These are phyloP conservation scores for Sporobolomyces pararoseus DNA, from an alignment of 768 basidiomycete species.

Conservation along the genomic window DNA sequence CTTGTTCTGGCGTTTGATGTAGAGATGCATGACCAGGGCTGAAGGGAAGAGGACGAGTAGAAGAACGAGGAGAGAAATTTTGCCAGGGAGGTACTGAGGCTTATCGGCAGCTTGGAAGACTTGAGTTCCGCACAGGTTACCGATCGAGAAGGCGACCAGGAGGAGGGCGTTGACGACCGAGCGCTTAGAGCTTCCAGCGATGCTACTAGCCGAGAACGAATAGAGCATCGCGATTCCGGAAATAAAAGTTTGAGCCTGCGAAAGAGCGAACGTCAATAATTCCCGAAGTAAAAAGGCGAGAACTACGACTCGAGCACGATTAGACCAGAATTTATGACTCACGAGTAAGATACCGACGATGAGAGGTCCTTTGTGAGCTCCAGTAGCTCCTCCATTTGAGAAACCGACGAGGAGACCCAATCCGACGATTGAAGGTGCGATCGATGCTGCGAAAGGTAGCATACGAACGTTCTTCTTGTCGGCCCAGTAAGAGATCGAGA, in stretches of 20 bases:
- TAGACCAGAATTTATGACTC: background rate
- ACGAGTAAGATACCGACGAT: conserved; percentile 55
- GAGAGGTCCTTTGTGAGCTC: conserved; percentile 56
- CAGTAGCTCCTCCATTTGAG: conserved; percentile 44
- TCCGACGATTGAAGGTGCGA: conserved; percentile 56
- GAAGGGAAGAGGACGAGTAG: conserved; percentile 57
- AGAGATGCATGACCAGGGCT: conserved; percentile 56
- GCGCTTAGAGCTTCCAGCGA: conserved; percentile 63
- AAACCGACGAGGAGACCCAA: conserved; percentile 59
- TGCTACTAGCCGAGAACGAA: conserved; percentile 65
- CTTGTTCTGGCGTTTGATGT: conserved; percentile 58
- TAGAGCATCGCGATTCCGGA: conserved; percentile 61
- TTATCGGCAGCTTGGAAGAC: conserved; percentile 65
- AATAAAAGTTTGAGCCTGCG: conserved; percentile 55
- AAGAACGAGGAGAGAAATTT: conserved; percentile 63
- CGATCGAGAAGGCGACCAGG: conserved; percentile 47
- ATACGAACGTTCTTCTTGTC: conserved; percentile 19
- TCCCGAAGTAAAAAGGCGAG: too few relatives aligned
- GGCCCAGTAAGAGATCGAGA: conserved; percentile 47
- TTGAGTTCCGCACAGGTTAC: conserved; percentile 63
- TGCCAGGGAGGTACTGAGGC: conserved; percentile 57
- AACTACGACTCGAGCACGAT: too few relatives aligned
- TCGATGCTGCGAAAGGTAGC: conserved; percentile 15
- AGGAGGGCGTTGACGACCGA: conserved; percentile 27
- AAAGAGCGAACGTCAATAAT: conserved; percentile 49